Evolutionary conservation across 1,284 basidiomycete species (phyloP), one percentile per base, ranked within the genome.

Genomic region (Trametes pubescens): DNA sequence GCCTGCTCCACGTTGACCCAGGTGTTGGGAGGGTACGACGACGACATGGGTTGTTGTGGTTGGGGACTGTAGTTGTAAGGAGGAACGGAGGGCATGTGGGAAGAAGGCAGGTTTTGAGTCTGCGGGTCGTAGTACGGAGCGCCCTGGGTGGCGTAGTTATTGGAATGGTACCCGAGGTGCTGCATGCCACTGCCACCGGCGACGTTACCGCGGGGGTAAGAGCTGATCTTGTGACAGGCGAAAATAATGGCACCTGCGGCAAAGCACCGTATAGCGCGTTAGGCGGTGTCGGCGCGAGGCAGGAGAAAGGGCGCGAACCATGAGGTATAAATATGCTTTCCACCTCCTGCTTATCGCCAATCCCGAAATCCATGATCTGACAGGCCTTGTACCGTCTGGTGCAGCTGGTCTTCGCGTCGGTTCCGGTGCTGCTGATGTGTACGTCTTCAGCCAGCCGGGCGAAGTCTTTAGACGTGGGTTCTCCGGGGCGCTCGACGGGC

Each of bases 241-340:
- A 93, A 94, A 75, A 93, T 92, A 72, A 93, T 87, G 72, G 85
- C 83, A 67, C 89, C 92, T 93, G 72, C 29, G 70, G 64, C 60
- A 53, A 57, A 34, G 16, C 58, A 40, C 53, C 24, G 59, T 61
- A 44, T 56, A 51, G 43, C 54, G 29, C 24, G 53, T 51, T 49
- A 61, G 60, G 60, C 60, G 32, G 60, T 61, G 60, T 56, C 37
- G 22, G 54, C 57, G 57, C 49, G 48, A 54, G 61, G 61, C 53
- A 57, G 64, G 51, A 60, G 62, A 24, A 63, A 69, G 69, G 68
- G 67, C 81, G 81, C 82, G 75, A 78, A 86, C 95, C 96, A 84
- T 97, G 95, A 68, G 95, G 95, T 76, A 97, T 95, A 78, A 96
- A 95, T 65, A 97, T 92, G 76, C 92, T 94, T 73, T 94, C 92